phyloP scores from a whole-genome alignment of 208 protist species.

The Borovskyia barvae region DNA sequence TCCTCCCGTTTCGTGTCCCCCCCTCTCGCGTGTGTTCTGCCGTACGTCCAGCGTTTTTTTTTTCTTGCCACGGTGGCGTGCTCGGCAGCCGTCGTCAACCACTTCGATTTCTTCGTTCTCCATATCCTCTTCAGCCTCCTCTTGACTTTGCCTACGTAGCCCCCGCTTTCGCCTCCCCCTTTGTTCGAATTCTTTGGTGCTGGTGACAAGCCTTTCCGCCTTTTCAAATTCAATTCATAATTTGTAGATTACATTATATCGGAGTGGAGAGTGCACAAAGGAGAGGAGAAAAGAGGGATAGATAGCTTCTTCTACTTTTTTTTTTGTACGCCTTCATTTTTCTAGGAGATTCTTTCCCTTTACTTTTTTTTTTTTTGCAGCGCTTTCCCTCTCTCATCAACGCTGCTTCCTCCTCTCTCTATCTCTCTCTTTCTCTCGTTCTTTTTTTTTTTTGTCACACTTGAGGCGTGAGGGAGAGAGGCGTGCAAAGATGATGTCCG shows the following conservation, averaged over 20 bases:
- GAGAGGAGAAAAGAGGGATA: too few species aligned
- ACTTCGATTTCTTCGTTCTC: conserved; percentile 4
- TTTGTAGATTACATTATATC: conserved; percentile 6
- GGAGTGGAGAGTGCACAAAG: too few species aligned
- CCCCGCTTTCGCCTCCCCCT: neutral
- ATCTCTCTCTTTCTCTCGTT: neutral
- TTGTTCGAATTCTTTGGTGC: neutral
- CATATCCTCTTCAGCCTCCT: neutral
- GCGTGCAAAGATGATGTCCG: neutral
- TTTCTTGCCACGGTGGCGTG: too few species aligned
- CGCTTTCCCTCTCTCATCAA: neutral
- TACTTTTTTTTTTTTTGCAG: neutral
- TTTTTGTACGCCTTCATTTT: conserved; percentile 11
- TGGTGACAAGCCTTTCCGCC: neutral
- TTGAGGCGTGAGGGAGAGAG: too few species aligned
- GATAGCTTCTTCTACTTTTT: conserved; percentile 1
- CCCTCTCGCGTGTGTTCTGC: conserved; percentile 2
- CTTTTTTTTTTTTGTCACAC: conserved; percentile 13
- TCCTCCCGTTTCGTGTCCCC: too few species aligned
- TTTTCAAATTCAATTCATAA: neutral
- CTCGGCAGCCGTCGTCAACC: too few species aligned
- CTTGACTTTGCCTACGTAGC: conserved; percentile 6
- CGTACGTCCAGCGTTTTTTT: neutral
- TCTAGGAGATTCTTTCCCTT: neutral
- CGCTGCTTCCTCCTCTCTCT: neutral